Evolutionary conservation across 257 asterid genomes (phyloP).

Genomic region (Lantana camara): DNA sequence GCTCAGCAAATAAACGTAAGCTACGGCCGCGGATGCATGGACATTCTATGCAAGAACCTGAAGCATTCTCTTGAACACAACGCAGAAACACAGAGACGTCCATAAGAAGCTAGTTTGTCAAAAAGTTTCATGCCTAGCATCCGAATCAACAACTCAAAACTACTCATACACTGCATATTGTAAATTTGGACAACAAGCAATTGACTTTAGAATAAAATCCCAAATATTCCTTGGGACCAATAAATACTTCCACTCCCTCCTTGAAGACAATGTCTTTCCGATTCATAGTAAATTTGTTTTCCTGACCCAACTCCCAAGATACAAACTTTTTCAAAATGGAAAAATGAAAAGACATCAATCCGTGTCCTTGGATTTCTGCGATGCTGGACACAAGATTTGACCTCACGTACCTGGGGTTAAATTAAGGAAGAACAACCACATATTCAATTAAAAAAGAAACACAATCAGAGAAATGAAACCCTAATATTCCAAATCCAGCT

Average conservation of each 20-base stretch:
- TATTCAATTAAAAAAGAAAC: background rate
- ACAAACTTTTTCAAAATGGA: background rate
- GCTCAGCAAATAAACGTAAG: background rate
- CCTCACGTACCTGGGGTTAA: conserved; percentile 1
- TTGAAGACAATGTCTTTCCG: background rate
- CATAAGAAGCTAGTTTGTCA: background rate
- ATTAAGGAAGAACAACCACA: background rate
- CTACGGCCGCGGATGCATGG: background rate
- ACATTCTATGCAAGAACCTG: background rate
- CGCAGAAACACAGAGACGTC: background rate
- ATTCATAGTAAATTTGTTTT: background rate
- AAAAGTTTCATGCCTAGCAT: background rate
- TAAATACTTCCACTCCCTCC: background rate
- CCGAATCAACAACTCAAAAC: conserved; percentile 5
- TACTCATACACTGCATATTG: background rate
- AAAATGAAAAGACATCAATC: background rate
- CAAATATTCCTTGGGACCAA: background rate
- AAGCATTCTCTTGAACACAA: background rate
- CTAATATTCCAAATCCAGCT: conserved; percentile 28
- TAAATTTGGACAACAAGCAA: background rate
- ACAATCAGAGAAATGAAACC: conserved; percentile 24
- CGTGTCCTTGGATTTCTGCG: background rate
- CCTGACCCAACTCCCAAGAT: background rate
- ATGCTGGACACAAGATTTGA: background rate
- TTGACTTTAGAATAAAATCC: background rate